Base-by-base conservation (phyloP, 805 yeast species). In the Saturnispora dispora region DNA sequence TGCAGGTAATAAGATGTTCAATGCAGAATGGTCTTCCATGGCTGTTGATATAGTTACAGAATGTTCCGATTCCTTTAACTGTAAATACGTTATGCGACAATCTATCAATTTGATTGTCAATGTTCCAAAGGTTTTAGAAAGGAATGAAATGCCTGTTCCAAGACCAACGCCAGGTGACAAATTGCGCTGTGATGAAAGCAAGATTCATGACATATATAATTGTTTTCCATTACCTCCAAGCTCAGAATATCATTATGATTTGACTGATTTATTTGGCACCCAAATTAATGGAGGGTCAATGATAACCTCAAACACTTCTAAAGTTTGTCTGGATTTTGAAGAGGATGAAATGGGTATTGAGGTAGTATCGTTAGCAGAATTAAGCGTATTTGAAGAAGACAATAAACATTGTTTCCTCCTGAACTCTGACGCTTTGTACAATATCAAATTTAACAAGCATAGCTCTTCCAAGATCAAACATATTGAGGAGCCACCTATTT, bases 11-110 rank as follows among this genome's bases (percentile, higher is more conserved):
- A 83, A 83, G 61, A 77, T 88, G 8, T 93, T 89, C 65, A 96
- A 89, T 61, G 82, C 96, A 0, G 81, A 83, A 55, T 93, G 98
- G 98, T 96, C 90, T 57, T 80, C 90, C 40, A 83, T 93, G 88
- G 77, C 96, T 2, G 79, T 93, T 45, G 98, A 91, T 63, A 74
- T 91, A 25, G 68, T 68, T 17, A 81, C 88, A 0, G 68, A 67
- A 11, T 81, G 89, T 57, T 69, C 64, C 23, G 60, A 55, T 3
- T 27, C 18, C 3, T n/a, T 33, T 11, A 52, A 58, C 1, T 84
- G 89, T 57, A 64, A 67, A 42, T 76, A 77, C 59, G 64, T 71
- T 20, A 73, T 88, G 79, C 70, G 75, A 25, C 90, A 87, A 57
- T 70, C 78, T 25, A 80, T 91, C 22, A 83, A 84, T 57, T 74